Base-by-base conservation (phyloP, 805 yeast genomes). In the Vanderwaltozyma verrucispora region DNA sequence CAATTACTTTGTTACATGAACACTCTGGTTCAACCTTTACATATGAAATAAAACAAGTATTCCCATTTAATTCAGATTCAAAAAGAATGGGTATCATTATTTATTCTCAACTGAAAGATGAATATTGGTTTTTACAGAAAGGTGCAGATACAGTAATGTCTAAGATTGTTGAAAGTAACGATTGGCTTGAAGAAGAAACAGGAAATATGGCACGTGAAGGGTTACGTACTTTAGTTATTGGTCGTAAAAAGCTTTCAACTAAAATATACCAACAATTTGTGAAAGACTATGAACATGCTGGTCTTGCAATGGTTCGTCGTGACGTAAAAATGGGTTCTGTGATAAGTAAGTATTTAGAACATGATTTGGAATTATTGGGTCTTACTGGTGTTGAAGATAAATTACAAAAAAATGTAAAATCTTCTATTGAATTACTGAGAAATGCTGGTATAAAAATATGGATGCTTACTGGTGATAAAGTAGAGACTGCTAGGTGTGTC, bases 381-480 rank as follows among this genome's bases (percentile, higher is more conserved):
- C 65, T 92, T 29, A 92, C 98, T 0, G 99, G 99, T 44, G 99
- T 92, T 18, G 99, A 92, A 56, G 99, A 92, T 57, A 84, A 86
- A 55, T 69, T 92, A 34, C 99, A 92, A 56, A 71, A 75, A 40
- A 87, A 89, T 56, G 96, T 94, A 34, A 89, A 89, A 60, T 72
- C 94, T 0, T 85, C 96, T 0, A 78, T 92, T 41, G 99, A 92
- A 64, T 68, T 88, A 26, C 68, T 92, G 47, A 73, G 98, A 49
- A 92, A 94, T 62, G 99, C 97, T 0, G 98, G 97, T 4, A 76
- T 94, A 39, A 88, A 88, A 51, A 92, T 92, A 36, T 92, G 99
- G 99, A 94, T 92, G 98, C 66, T 92, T 33, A 92, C 99, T 0
- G 99, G 99, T 48, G 99, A 92, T 59, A 92, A 92, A 58, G 97